Conservation (phyloP, 371 early-diverging fungal species). For the Mucor saturninus region DNA sequence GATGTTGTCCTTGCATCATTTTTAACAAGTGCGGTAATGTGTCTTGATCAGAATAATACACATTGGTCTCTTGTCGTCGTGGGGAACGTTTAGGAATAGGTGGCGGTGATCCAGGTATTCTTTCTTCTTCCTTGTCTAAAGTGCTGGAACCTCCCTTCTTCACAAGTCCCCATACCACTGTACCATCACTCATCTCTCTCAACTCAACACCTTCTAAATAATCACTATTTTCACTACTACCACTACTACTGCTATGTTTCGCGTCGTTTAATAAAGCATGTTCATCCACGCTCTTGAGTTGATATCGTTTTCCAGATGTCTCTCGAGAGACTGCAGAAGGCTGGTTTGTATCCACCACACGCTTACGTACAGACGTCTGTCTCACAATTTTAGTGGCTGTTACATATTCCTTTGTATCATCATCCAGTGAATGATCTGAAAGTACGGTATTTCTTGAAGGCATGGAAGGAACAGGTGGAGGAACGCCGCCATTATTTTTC, state of each 20-base stretch:
- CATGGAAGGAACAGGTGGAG: neutral
- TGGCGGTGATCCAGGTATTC: conserved; percentile 24
- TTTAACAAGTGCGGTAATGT: conserved; percentile 43
- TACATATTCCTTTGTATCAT: conserved; percentile 28
- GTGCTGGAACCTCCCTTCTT: conserved; percentile 41
- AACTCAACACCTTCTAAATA: conserved; percentile 48
- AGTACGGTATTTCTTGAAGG: conserved; percentile 7
- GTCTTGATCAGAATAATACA: conserved; percentile 46
- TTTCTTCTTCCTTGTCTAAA: conserved; percentile 22
- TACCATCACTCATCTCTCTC: conserved; percentile 56
- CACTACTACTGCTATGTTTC: neutral
- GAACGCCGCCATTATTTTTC: conserved; percentile 14
- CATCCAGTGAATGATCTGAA: conserved; percentile 21
- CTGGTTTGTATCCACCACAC: conserved; percentile 14
- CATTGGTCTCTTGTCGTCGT: conserved; percentile 33
- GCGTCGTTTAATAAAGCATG: neutral
- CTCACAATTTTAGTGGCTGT: conserved; percentile 31
- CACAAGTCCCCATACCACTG: conserved; percentile 51
- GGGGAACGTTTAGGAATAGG: conserved; percentile 51
- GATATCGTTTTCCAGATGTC: conserved; percentile 12
- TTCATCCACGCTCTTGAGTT: conserved; percentile 26
- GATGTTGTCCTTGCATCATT: conserved; percentile 37
- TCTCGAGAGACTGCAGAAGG: neutral
- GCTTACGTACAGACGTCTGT: conserved; percentile 33
- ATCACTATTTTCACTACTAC: neutral